Percentiles rank a stretch among this genome's conserved stretches.
Evolutionary conservation across 1,284 basidiomycete species (phyloP).

Genomic region (Fereydounia khargensis): DNA sequence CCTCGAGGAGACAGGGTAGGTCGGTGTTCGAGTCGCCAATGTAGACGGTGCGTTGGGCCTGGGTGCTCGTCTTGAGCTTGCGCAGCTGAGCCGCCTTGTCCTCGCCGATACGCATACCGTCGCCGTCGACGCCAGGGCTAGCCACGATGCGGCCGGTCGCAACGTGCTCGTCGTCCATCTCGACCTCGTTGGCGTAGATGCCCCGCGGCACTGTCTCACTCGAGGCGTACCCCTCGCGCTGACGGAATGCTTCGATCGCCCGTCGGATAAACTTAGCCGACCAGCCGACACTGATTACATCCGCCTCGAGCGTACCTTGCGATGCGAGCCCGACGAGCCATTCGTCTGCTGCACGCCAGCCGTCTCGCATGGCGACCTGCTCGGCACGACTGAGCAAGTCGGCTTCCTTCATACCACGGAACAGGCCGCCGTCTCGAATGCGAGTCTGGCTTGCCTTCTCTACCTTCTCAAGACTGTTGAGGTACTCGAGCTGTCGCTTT

Average conservation of each 20-base stretch:
- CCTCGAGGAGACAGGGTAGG: slow-evolving; percentile 38
- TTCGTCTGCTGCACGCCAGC: slow-evolving; percentile 22
- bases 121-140: slow-evolving; percentile 2
- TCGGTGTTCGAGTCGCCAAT: slow-evolving; percentile 52
- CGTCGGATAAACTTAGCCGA: slow-evolving; percentile 36
- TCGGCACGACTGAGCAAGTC: slow-evolving; percentile 7
- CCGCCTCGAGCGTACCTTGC: not conserved
- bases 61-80: not conserved
- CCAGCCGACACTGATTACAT: slow-evolving; percentile 53
- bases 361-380: slow-evolving; percentile 15
- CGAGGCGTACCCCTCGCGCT: not conserved
- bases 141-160: slow-evolving; percentile 37
- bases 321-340: slow-evolving; percentile 8
- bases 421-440: slow-evolving; percentile 35
- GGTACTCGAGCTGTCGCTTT: slow-evolving; percentile 16
- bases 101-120: slow-evolving; percentile 29
- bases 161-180: slow-evolving; percentile 2
- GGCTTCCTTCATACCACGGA: slow-evolving; percentile 12
- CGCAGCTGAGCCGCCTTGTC: slow-evolving; percentile 36
- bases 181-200: slow-evolving; percentile 47
- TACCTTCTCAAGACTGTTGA: slow-evolving; percentile 25
- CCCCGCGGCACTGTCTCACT: slow-evolving; percentile 2
- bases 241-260: slow-evolving; percentile 5
- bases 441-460: slow-evolving; percentile 28
- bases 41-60: slow-evolving; percentile 21